These are phyloP conservation scores for Marasmius oreades DNA, from an alignment of 1,284 basidiomycete genomes.

Conservation along the genomic window DNA sequence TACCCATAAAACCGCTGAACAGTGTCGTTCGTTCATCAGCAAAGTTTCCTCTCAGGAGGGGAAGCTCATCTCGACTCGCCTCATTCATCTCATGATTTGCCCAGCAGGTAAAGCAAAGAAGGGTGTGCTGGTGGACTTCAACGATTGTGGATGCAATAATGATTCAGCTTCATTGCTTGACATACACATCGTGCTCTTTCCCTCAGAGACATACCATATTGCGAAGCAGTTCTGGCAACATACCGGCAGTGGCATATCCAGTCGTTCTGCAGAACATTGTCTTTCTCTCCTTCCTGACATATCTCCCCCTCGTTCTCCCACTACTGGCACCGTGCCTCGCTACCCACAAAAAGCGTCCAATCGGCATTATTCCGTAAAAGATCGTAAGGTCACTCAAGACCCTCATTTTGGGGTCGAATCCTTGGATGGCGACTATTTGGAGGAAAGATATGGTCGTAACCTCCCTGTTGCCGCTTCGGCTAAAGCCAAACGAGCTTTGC, in stretches of 20 bases:
- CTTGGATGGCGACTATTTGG: conserved; percentile 65
- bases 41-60: conserved; percentile 40
- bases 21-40: conserved; percentile 76
- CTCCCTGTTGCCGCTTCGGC: conserved; percentile 73
- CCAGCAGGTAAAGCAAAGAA: conserved; percentile 44
- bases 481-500: conserved; percentile 82
- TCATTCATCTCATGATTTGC: conserved; percentile 74
- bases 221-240: conserved; percentile 98
- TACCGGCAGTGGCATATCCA: conserved; percentile 87
- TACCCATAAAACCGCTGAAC: conserved; percentile 66
- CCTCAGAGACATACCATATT: conserved; percentile 55
- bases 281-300: conserved; percentile 60
- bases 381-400: conserved; percentile 18
- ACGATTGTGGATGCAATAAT: conserved; percentile 15
- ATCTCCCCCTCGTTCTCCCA: conserved; percentile 20
- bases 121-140: conserved; percentile 24
- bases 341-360: conserved; percentile 46
- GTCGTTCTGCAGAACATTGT: conserved; percentile 82
- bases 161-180: conserved; percentile 38
- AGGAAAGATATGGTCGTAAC: conserved; percentile 96
- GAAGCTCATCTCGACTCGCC: conserved; percentile 50
- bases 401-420: conserved; percentile 24
- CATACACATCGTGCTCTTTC: conserved; percentile 83
- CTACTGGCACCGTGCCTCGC: conserved; percentile 25
- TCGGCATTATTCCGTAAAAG: conserved; percentile 60